These are phyloP conservation scores for Xylaria sp. DNA, from an alignment of 2,329 filamentous ascomycete genomes.

Conservation along the genomic window DNA sequence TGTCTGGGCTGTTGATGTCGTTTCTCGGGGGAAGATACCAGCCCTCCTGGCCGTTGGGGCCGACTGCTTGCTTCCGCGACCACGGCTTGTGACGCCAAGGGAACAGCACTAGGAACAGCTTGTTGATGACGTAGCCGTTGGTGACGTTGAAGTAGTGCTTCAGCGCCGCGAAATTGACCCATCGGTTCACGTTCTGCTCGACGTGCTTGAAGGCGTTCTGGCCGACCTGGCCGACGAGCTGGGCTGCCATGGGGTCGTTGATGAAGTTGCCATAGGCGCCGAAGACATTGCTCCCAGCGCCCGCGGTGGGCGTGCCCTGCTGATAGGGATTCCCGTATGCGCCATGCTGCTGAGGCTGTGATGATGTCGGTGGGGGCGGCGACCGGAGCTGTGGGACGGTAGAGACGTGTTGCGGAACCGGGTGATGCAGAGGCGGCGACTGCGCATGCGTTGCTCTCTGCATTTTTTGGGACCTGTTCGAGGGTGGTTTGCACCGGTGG, in stretches of 20 bases:
- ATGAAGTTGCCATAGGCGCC: slow-evolving; percentile 91
- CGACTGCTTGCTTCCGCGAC: slow-evolving; percentile 86
- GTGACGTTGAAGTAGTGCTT: slow-evolving; percentile 99
- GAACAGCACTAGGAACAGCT: slow-evolving; percentile 92
- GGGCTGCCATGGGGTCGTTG: slow-evolving; percentile 86
- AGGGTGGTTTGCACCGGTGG: slow-evolving; percentile 4
- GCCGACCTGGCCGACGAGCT: slow-evolving; percentile 94
- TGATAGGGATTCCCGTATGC: slow-evolving; percentile 80
- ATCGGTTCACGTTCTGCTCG: slow-evolving; percentile 89
- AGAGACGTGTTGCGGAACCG: slow-evolving; percentile 97
- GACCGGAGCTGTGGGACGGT: slow-evolving; percentile 97
- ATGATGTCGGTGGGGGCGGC: slow-evolving; percentile 81
- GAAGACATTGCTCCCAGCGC: slow-evolving; percentile 66
- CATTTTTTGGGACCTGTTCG: slow-evolving; percentile 71
- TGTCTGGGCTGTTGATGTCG: slow-evolving; percentile 97
- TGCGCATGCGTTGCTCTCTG: slow-evolving; percentile 87
- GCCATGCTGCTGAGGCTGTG: slow-evolving; percentile 74
- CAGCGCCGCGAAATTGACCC: slow-evolving; percentile 89
- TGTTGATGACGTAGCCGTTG: slow-evolving; percentile 95
- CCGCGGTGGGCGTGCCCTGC: slow-evolving; percentile 63
- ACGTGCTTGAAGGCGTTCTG: slow-evolving; percentile 92
- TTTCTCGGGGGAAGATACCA: slow-evolving; percentile 92
- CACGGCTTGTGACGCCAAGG: slow-evolving; percentile 98
- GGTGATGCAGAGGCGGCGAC: slow-evolving; percentile 94
- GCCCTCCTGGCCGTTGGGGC: slow-evolving; percentile 74